Base-by-base conservation (phyloP, 2,329 filamentous ascomycete species). In the Pseudonectria buxi region DNA sequence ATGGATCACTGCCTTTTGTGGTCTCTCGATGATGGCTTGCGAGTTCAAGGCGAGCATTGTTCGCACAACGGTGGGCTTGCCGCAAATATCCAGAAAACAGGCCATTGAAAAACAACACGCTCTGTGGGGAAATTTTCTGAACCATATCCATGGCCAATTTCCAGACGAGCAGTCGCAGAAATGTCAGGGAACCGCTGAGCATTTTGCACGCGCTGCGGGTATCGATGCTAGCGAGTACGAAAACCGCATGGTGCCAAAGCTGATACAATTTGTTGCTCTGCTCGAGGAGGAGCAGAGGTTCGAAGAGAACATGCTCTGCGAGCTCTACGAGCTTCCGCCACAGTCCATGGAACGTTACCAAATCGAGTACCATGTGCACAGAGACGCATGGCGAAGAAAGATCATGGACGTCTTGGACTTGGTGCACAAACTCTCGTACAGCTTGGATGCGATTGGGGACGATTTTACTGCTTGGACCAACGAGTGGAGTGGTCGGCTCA, bases 261-360 rank as follows among this genome's bases (percentile, higher is more conserved):
- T 53, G 9, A 41, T 46, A 26, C 39, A 50, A 10, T 28, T 53
- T 12, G 14, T 33, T 4, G 12, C 18, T 9, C 6, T 22, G 7
- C 24, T 53, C 6, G 30, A 43, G 24, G 32, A 36, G 14, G 52
- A 55, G 34, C 35, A 44, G 15, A 28, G 30, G 15, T 35, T 42
- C 7, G 34, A 46, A 2, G 50, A 55, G 30, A 44, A 33, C 28
- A 39, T 49, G 32, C 28, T 54, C 6, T 49, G 43, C 22, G 49
- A 55, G 30, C 14, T 53, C 13, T 52, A 55, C 14, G 32, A 43
- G 10, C 28, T 44, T 12, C 39, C 45, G 3, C 25, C 30, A 9
- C 6, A 30, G 4, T 41, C 29, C 27, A 53, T 46, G 44, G 6
- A 24, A 13, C 31, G 35, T 7, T 54, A 53, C 26, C 9, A 25